Conservation (phyloP, 192 early-diverging fungal species). For the Coemansia sp. region DNA sequence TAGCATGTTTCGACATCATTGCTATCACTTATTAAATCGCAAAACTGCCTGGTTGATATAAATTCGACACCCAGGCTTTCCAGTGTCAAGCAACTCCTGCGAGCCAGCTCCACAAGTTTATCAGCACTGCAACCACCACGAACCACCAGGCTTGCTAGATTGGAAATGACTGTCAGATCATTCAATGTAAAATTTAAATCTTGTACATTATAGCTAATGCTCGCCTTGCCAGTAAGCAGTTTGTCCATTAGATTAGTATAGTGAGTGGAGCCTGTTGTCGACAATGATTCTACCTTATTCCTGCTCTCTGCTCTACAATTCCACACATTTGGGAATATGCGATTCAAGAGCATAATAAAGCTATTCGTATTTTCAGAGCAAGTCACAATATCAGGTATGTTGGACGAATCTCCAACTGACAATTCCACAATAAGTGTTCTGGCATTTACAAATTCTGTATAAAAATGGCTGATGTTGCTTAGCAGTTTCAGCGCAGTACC, state of each 20-base stretch:
- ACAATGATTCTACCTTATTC: background rate
- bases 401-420: background rate
- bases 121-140: background rate
- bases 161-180: background rate
- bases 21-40: background rate
- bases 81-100: background rate
- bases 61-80: background rate
- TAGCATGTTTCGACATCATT: background rate
- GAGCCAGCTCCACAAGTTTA: background rate
- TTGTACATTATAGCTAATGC: background rate
- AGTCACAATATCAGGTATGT: background rate
- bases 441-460: background rate
- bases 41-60: background rate
- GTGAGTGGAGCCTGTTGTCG: background rate
- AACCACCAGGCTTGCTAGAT: background rate
- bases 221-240: background rate
- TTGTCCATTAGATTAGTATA: background rate
- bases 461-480: background rate
- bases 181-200: background rate
- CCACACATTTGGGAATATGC: background rate
- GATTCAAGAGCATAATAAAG: background rate
- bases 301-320: background rate
- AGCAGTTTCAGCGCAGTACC: background rate
- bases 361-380: background rate
- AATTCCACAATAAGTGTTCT: background rate